These are phyloP conservation scores for Penicillium mononematosum DNA, from an alignment of 495 filamentous ascomycete species.

Conservation along the genomic window DNA sequence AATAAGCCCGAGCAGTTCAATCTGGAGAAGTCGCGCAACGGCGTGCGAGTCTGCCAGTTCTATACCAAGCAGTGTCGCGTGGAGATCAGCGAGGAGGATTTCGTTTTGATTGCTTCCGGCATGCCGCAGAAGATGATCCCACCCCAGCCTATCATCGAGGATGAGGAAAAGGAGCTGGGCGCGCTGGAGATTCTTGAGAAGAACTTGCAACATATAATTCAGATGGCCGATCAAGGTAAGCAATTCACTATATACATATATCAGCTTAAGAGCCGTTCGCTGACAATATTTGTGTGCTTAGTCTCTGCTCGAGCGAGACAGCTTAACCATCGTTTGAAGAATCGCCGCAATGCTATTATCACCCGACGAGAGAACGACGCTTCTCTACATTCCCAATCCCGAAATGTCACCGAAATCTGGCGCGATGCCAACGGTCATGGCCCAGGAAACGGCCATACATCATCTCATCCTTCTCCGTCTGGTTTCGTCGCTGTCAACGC, in stretches of 20 bases:
- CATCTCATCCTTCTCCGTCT: slow-evolving; percentile 36
- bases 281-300: slow-evolving; percentile 25
- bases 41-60: slow-evolving; percentile 72
- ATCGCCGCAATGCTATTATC: slow-evolving; percentile 68
- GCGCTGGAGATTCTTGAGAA: slow-evolving; percentile 80
- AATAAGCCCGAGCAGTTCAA: slow-evolving; percentile 78
- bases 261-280: not conserved
- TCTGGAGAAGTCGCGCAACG: slow-evolving; percentile 65
- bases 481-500: slow-evolving; percentile 63
- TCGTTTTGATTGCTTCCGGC: slow-evolving; percentile 74
- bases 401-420: slow-evolving; percentile 38
- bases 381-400: slow-evolving; percentile 32
- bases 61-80: slow-evolving; percentile 76
- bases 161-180: slow-evolving; percentile 80
- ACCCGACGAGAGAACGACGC: slow-evolving; percentile 55
- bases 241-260: not conserved
- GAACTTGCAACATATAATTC: slow-evolving; percentile 69
- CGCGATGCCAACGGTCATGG: slow-evolving; percentile 35
- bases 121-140: slow-evolving; percentile 82
- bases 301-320: slow-evolving; percentile 78
- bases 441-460: slow-evolving; percentile 31
- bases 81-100: slow-evolving; percentile 87
- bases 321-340: slow-evolving; percentile 76
- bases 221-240: slow-evolving; percentile 77
- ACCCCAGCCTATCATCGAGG: slow-evolving; percentile 77